These are phyloP conservation scores for Boletellus ananiceps DNA, from an alignment of 768 basidiomycete species.

Conservation along the genomic window DNA sequence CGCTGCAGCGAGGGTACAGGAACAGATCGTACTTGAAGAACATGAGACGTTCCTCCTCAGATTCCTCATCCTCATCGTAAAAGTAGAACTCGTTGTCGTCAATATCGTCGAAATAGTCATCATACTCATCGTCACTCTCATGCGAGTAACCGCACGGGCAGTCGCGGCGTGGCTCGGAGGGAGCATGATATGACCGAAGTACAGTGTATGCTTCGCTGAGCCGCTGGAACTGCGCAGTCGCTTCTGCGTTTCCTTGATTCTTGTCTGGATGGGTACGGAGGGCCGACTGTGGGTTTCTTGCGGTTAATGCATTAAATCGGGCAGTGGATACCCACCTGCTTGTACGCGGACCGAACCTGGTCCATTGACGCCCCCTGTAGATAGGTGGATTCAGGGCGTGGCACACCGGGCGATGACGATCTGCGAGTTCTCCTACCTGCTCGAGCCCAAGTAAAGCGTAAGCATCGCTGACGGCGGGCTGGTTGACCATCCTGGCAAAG, in stretches of 20 bases:
- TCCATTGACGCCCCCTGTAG: slow-evolving; percentile 57
- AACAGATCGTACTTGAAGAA: slow-evolving; percentile 42
- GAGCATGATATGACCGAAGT: slow-evolving; percentile 49
- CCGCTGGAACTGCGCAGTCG: slow-evolving; percentile 65
- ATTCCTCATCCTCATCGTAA: slow-evolving; percentile 30
- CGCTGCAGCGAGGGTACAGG: not conserved
- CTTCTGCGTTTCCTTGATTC: slow-evolving; percentile 59
- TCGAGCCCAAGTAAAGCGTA: slow-evolving; percentile 48
- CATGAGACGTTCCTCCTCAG: slow-evolving; percentile 31
- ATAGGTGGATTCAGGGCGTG: slow-evolving; percentile 8
- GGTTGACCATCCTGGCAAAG: slow-evolving; percentile 32
- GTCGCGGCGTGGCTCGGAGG: slow-evolving; percentile 21
- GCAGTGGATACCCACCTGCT: slow-evolving; percentile 43
- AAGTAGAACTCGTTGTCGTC: slow-evolving; percentile 29
- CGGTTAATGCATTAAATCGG: not conserved
- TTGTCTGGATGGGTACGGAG: slow-evolving; percentile 74
- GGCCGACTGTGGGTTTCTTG: slow-evolving; percentile 42
- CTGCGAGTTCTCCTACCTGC: slow-evolving; percentile 35
- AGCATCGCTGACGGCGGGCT: slow-evolving; percentile 34
- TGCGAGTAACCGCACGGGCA: slow-evolving; percentile 19
- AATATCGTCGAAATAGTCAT: slow-evolving; percentile 27
- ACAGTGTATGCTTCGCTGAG: slow-evolving; percentile 65
- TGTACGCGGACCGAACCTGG: slow-evolving; percentile 63
- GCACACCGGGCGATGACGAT: not conserved
- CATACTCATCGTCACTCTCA: slow-evolving; percentile 39